Evolutionary conservation across 345 rosid genomes (phyloP).

Genomic region (Camelina laxa): DNA sequence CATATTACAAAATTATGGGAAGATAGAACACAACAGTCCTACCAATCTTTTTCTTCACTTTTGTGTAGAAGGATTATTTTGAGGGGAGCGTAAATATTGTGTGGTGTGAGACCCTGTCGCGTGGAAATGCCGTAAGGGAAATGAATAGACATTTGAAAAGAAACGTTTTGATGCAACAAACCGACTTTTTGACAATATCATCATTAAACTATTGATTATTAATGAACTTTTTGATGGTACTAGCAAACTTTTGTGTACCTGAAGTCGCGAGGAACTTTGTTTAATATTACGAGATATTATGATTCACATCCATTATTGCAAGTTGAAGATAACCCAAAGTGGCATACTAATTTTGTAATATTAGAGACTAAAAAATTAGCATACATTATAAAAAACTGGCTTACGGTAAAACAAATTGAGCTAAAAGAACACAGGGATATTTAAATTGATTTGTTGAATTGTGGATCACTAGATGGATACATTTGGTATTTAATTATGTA

Average conservation of each 20-base stretch:
- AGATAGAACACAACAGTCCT: no score
- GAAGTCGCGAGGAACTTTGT: conserved; percentile 50
- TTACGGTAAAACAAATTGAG: not conserved
- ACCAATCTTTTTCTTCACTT: no score
- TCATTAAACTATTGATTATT: conserved; percentile 25
- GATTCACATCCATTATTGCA: conserved; percentile 54
- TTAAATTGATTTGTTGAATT: not conserved
- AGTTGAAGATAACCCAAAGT: conserved; percentile 46
- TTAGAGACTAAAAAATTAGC: not conserved
- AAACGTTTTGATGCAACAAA: conserved; percentile 16
- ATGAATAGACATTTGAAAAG: not conserved
- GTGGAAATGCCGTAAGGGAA: not conserved
- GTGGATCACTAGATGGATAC: not conserved
- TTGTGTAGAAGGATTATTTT: no score
- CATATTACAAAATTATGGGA: not conserved
- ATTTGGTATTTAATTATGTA: not conserved
- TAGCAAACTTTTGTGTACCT: conserved; percentile 55
- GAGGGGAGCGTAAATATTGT: no score
- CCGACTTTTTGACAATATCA: conserved; percentile 32
- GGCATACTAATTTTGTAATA: not conserved
- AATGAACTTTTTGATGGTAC: conserved; percentile 32
- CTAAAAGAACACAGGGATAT: not conserved
- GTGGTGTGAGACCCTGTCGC: not conserved
- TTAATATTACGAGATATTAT: conserved; percentile 25
- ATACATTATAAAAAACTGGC: not conserved